phyloP scores from a whole-genome alignment of 345 rosid species.

The Eucalyptus pumila region DNA sequence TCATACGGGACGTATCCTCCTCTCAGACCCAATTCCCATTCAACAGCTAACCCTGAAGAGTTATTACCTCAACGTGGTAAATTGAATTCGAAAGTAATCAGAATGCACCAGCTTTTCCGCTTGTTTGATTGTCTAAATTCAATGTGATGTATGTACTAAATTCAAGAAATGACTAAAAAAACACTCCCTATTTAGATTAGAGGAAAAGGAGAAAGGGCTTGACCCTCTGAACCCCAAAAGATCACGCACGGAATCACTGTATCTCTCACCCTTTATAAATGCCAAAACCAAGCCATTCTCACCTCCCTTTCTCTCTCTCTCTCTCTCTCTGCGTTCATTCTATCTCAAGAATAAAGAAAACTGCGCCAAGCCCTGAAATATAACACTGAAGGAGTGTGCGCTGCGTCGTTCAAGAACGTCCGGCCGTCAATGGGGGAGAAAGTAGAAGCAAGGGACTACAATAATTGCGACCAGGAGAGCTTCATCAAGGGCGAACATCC shows the following conservation, averaged over 20 bases:
- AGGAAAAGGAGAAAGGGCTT: neutral
- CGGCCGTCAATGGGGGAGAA: neutral
- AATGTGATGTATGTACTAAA: neutral
- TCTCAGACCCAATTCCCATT: neutral
- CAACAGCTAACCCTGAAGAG: neutral
- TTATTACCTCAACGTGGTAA: neutral
- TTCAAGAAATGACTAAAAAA: neutral
- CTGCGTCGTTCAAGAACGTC: neutral
- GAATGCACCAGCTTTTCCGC: neutral
- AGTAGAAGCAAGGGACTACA: neutral
- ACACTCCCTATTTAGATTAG: neutral
- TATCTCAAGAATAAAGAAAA: neutral
- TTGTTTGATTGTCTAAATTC: neutral
- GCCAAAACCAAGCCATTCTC: neutral
- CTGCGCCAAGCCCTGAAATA: neutral
- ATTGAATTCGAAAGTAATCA: neutral
- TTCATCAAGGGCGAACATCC: neutral
- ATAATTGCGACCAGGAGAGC: neutral
- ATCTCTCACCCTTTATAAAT: neutral
- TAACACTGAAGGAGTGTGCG: neutral
- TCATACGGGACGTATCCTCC: neutral
- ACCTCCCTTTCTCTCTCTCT: neutral
- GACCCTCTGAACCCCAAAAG: neutral
- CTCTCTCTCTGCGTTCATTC: neutral
- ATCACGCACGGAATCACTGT: neutral